Evolutionary conservation across 148 eudicot species (phyloP), one percentile per base, ranked within the genome.

Genomic region (Amaranthus palmeri): DNA sequence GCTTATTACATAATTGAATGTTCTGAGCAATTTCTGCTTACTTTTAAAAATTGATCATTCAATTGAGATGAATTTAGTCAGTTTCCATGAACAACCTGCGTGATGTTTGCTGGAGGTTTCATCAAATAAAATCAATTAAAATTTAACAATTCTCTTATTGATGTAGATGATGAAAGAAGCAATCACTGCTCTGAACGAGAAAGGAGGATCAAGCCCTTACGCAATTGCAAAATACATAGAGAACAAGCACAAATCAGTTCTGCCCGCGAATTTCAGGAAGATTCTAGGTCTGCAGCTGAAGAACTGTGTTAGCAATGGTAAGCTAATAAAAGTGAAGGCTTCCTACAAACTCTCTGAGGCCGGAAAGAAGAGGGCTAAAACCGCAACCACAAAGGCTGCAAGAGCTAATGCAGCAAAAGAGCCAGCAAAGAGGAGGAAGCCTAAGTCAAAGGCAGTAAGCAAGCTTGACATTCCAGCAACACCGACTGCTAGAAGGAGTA

Each of bases 141-240:
- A 25, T 25, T 25, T 0, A 25, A 25, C 36, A 25, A 25, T 25
- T 25, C 36, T 25, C 36, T 61, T 4, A 7, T 54, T 11, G 47
- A 4, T 68, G 66, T 76, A 92, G 97, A 92, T 89, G 95, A 92
- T 89, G 64, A 82, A 89, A 73, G 97, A 87, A 55, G 97, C 92
- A 41, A 71, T 92, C 66, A 58, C 85, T 61, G 78, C 81, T 1
- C 51, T 85, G 74, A 82, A 85, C 47, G 95, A 87, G 82, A 92
- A 85, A 75, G 72, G 83, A 13, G 90, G 95, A 42, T 92, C 95
- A 56, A 92, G 97, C 54, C 84, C 89, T 0, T 76, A 92, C 69
- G 95, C 97, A 18, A 89, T 92, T 12, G 95, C 88, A 0, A 89
- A 92, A 75, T 82, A 75, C 84, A 85, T 92, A 74, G 95, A 87